Conservation (phyloP, 495 filamentous ascomycete species). For the Cudoniella acicularis region DNA sequence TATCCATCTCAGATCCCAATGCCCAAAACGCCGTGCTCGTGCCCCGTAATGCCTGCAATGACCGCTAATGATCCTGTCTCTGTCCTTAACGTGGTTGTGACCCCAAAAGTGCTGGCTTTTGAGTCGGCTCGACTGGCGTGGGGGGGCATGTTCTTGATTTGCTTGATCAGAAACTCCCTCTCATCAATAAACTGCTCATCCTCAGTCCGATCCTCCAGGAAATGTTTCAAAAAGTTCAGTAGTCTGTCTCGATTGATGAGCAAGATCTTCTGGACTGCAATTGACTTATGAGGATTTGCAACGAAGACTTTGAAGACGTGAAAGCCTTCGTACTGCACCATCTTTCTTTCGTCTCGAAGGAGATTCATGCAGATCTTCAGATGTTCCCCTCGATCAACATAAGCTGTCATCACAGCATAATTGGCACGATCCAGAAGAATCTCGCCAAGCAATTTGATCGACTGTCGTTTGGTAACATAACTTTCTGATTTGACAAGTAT, state of each 20-base stretch:
- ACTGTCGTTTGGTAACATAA: constrained; percentile 98
- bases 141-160: constrained; percentile 79
- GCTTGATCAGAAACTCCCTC: constrained; percentile 91
- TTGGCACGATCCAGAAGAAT: constrained; percentile 92
- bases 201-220: constrained; percentile 91
- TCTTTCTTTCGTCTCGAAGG: constrained; percentile 88
- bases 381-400: constrained; percentile 92
- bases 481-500: constrained; percentile 86
- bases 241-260: constrained; percentile 93
- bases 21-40: constrained; percentile 18
- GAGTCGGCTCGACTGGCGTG: constrained; percentile 54
- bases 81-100: constrained; percentile 22
- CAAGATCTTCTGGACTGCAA: constrained; percentile 89
- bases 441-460: constrained; percentile 94
- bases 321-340: constrained; percentile 99
- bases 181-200: constrained; percentile 99
- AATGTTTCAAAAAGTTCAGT: constrained; percentile 81
- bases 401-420: constrained; percentile 96
- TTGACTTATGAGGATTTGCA: constrained; percentile 92
- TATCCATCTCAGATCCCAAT: constrained; percentile 17
- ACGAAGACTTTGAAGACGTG: constrained; percentile 99
- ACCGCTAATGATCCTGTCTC: neutral
- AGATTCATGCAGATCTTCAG: constrained; percentile 98
- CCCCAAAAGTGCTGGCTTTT: constrained; percentile 28
- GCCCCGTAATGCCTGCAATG: constrained; percentile 12